Base-by-base conservation (phyloP, 2,329 filamentous ascomycete species). In the Botrytis tulipae region DNA sequence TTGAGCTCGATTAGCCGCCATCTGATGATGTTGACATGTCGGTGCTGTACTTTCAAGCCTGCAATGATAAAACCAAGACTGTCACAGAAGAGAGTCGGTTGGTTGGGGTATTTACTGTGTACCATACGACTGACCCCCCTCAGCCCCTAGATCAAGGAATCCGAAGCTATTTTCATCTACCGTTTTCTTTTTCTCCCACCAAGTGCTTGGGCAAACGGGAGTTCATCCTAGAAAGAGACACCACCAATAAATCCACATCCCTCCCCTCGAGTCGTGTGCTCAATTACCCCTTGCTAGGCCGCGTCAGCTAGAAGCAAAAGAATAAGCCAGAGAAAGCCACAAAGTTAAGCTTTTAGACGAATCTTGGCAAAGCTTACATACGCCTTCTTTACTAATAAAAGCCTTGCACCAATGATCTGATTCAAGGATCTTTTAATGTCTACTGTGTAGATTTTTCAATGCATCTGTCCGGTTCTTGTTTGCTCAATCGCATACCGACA, bases 221-320 rank as follows among this genome's bases (percentile, higher is more conserved):
- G 37, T 42, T 18, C 35, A 20, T 42, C 59, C 59, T n/a, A 37
- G 35, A 63, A 63, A 42, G 22, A 35, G 16, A 60, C 25, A 63
- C 25, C 37, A 51, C 44, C 44, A 51, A 66, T 66, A n/a, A 22
- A 48, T 66, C 16, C 63, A 48, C 32, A 66, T 48, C 14, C 60
- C 37, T 40, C n/a, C 6, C n/a, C 9, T 65, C 40, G 29, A 51
- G 32, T 40, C 63, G 46, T 54, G 16, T 37, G 22, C 37, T 54
- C 25, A 40, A 51, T n/a, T 25, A 12, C 12, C 65, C 65, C 46
- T 68, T 54, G 65, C 51, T 68, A 57, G 46, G 65, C 46, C 65
- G 65, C 65, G 65, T 67, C 65, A 67, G 65, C 65, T 54, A 54
- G 29, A 51, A n/a, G 29, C n/a, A 35, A 66, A 25, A 35, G 51